Percentiles rank a stretch among this genome's conserved stretches.
Conservation (phyloP, 768 basidiomycete genomes). For the Lentinula edodes region DNA sequence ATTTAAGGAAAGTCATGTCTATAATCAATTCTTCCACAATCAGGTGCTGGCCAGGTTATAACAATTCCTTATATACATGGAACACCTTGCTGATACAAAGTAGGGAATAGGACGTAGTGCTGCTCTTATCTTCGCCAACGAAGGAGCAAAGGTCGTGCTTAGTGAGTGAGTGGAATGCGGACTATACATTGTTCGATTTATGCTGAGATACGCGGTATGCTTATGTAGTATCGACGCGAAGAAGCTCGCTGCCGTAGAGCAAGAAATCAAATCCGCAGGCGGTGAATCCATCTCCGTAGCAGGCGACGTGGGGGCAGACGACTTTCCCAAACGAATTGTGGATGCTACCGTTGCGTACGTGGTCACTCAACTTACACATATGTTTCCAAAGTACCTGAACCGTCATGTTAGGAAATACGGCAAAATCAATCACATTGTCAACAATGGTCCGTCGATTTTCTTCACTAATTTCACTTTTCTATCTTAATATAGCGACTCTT, state of each 20-base stretch:
- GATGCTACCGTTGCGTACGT: constrained; percentile 71
- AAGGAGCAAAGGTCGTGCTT: constrained; percentile 83
- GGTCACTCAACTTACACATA: not conserved
- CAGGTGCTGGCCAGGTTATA: constrained; percentile 72
- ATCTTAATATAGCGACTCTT: not conserved
- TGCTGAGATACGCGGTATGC: not conserved
- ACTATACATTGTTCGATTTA: not conserved
- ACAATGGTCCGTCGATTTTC: constrained; percentile 50
- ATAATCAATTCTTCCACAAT: constrained; percentile 5
- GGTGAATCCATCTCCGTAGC: constrained; percentile 71
- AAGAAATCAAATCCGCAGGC: constrained; percentile 67
- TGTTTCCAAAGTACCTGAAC: not conserved
- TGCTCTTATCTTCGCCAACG: constrained; percentile 75
- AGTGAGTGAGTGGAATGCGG: constrained; percentile 49
- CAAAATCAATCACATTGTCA: constrained; percentile 83
- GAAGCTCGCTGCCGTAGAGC: constrained; percentile 59
- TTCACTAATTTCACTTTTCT: not conserved
- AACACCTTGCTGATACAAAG: constrained; percentile 4
- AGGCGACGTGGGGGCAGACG: constrained; percentile 79
- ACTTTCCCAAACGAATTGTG: constrained; percentile 75
- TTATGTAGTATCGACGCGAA: constrained; percentile 62
- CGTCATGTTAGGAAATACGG: constrained; percentile 56
- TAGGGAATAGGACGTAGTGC: constrained; percentile 77
- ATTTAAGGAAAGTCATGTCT: not conserved
- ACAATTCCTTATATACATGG: not conserved